Evolutionary conservation across 2,329 filamentous ascomycete species (phyloP).

Genomic region (Ustilaginoidea virens): DNA sequence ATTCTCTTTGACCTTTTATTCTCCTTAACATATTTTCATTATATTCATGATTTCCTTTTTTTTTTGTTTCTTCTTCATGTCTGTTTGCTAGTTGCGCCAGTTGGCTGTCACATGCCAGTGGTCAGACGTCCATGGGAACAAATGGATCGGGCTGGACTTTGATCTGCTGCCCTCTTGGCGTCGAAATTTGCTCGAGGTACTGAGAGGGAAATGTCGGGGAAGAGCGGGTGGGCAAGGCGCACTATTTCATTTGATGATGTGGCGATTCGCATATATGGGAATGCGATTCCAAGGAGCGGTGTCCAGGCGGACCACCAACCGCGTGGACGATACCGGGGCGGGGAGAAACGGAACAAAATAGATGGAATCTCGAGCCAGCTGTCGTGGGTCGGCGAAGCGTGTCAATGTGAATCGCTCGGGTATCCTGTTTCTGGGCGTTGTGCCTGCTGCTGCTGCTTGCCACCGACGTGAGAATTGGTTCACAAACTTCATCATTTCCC

Average conservation of each 20-base stretch:
- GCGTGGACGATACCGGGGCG: constrained; percentile 1
- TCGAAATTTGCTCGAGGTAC: constrained; percentile 5
- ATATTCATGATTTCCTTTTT: constrained; percentile 6
- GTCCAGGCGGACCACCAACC: too few species aligned
- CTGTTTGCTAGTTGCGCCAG: constrained; percentile 3
- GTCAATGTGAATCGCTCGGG: too few species aligned
- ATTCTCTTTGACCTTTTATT: too few species aligned
- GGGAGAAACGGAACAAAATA: constrained; percentile 1
- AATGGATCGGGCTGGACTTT: constrained; percentile 15
- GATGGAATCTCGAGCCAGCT: too few species aligned
- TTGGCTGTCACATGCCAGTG: background rate
- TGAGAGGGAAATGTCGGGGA: constrained; percentile 2
- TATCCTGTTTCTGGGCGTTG: too few species aligned
- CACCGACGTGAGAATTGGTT: too few species aligned
- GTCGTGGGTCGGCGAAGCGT: too few species aligned
- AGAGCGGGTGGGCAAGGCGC: constrained; percentile 5
- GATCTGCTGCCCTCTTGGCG: constrained; percentile 12
- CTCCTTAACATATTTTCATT: constrained; percentile 1
- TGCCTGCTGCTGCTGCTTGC: too few species aligned
- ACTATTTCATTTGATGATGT: constrained; percentile 5
- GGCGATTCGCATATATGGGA: constrained; percentile 4
- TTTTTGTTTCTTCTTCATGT: constrained; percentile 4
- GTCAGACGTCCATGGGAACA: background rate
- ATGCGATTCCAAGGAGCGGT: too few species aligned
- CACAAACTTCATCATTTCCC: too few species aligned